A percentile compares a stretch with the other conserved stretches of the same genome.
These are phyloP conservation scores for Torrubiellomyces zombiae DNA, from an alignment of 2,329 filamentous ascomycete species.

Conservation along the genomic window DNA sequence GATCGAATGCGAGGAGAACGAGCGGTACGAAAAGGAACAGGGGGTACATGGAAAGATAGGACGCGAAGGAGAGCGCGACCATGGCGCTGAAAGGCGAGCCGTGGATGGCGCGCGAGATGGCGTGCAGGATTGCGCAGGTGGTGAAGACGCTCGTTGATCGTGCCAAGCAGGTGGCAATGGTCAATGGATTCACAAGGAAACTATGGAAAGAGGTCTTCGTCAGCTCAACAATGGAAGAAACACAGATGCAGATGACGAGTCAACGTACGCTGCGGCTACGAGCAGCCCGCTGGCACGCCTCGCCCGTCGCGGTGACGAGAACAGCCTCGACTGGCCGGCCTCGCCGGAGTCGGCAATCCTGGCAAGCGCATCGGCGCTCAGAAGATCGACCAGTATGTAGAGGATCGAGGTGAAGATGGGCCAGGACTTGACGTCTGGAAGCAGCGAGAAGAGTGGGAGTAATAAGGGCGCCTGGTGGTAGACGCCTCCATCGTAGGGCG, in stretches of 20 bases:
- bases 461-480: conserved; percentile 73
- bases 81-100: conserved; percentile 62
- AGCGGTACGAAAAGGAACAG: conserved; percentile 72
- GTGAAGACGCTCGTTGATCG: conserved; percentile 82
- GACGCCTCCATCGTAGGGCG: conserved; percentile 88
- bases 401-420: conserved; percentile 64
- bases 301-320: conserved; percentile 60
- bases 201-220: conserved; percentile 25
- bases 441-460: conserved; percentile 75
- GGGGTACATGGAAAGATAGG: conserved; percentile 87
- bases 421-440: conserved; percentile 51
- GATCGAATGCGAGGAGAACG: conserved; percentile 64
- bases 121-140: conserved; percentile 71
- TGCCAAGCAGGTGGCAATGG: conserved; percentile 76
- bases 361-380: conserved; percentile 65
- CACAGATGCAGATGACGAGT: neutral
- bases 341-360: conserved; percentile 70
- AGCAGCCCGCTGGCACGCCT: conserved; percentile 59
- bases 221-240: conserved; percentile 3
- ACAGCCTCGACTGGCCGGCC: conserved; percentile 55
- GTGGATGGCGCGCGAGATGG: conserved; percentile 62
- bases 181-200: conserved; percentile 90
- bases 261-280: conserved; percentile 59
- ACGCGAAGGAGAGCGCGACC: conserved; percentile 70
- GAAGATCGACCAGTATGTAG: conserved; percentile 64